Evolutionary conservation across 2,329 filamentous ascomycete genomes (phyloP).

Genomic region (Seiridium unicorne): DNA sequence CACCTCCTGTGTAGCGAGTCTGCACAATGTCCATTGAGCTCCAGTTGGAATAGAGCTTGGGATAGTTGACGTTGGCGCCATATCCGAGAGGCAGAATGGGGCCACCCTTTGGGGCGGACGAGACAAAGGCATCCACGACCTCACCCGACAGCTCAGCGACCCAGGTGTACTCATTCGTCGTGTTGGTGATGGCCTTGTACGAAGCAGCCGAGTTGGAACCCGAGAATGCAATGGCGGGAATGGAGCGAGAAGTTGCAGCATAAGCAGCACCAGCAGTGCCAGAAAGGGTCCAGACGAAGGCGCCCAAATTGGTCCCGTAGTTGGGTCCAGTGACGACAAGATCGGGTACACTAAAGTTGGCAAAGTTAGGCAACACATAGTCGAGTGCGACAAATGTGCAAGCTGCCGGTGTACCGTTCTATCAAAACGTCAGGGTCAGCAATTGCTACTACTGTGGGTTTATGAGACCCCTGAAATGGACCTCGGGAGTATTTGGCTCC

Average conservation of each 20-base stretch:
- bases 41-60: slow-evolving; percentile 38
- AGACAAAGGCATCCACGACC: slow-evolving; percentile 42
- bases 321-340: slow-evolving; percentile 45
- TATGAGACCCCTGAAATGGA: too few species aligned
- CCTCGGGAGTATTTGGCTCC: too few species aligned
- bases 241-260: slow-evolving; percentile 44
- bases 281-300: slow-evolving; percentile 51
- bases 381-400: slow-evolving; percentile 56
- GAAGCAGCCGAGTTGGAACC: slow-evolving; percentile 34
- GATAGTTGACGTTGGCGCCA: slow-evolving; percentile 51
- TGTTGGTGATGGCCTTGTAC: slow-evolving; percentile 38
- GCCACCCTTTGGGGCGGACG: slow-evolving; percentile 25
- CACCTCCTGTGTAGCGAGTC: slow-evolving; percentile 44
- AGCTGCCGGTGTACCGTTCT: slow-evolving; percentile 54
- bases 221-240: slow-evolving; percentile 50
- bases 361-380: slow-evolving; percentile 50
- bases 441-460: too few species aligned
- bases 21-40: slow-evolving; percentile 35
- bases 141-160: slow-evolving; percentile 39
- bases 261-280: slow-evolving; percentile 52
- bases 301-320: slow-evolving; percentile 51
- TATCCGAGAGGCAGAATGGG: slow-evolving; percentile 46
- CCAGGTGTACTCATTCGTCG: slow-evolving; percentile 43
- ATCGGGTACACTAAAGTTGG: slow-evolving; percentile 47
- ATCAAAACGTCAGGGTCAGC: too few species aligned